Conservation (phyloP, 208 protist genomes). For the Leishmania guyanensis region DNA sequence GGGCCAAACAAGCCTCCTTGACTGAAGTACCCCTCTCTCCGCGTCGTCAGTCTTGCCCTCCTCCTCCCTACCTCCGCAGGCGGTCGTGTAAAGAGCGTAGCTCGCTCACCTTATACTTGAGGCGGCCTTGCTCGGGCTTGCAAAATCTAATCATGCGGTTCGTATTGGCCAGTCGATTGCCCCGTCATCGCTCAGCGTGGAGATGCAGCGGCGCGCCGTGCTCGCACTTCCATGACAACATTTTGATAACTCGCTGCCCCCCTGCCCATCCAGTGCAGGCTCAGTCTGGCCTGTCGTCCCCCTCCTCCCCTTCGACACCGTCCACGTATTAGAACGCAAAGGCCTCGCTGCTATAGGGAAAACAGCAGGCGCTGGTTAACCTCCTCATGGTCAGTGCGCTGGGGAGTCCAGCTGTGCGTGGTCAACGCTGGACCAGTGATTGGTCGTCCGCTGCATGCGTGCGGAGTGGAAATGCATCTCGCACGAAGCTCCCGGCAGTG, state of each 20-base stretch:
- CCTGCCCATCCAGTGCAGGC: neutral
- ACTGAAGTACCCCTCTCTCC: neutral
- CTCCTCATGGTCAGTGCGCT: neutral
- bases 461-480: neutral
- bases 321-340: neutral
- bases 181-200: no score
- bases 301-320: neutral
- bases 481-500: neutral
- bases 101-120: neutral
- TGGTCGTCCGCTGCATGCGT: neutral
- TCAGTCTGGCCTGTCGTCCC: neutral
- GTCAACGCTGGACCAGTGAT: neutral
- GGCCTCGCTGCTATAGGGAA: neutral
- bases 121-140: neutral
- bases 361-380: neutral
- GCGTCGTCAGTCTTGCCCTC: neutral
- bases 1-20: neutral
- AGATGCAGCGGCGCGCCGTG: neutral
- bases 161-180: neutral
- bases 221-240: neutral
- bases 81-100: neutral
- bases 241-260: neutral
- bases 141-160: neutral
- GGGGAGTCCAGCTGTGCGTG: neutral
- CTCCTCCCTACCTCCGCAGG: neutral